Percentiles rank a stretch among this genome's conserved stretches.
Evolutionary conservation across 2,329 filamentous ascomycete species (phyloP).

Genomic region (Sporothrix phasma): DNA sequence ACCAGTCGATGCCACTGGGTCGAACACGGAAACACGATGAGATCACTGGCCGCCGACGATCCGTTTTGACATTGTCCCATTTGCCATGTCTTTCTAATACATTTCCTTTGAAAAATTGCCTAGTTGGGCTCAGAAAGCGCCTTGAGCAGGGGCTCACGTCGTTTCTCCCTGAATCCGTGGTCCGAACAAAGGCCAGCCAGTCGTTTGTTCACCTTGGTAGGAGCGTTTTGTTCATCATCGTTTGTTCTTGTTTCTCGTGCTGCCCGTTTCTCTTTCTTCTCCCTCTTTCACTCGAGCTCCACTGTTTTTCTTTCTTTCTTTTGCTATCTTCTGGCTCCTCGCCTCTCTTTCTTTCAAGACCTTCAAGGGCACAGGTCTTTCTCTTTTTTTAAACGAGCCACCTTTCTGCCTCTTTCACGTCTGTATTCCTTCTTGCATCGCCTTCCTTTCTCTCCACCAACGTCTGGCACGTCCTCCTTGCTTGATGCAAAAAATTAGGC

Average conservation of each 20-base stretch:
- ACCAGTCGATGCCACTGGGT: not conserved
- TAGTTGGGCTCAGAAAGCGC: not conserved
- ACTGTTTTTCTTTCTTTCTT: not conserved
- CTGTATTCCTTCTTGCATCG: not conserved
- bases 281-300: not conserved
- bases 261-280: not conserved
- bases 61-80: not conserved
- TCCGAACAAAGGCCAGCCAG: slow-evolving; percentile 8
- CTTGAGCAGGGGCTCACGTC: slow-evolving; percentile 5
- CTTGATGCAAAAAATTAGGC: slow-evolving; percentile 3
- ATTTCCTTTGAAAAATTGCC: not conserved
- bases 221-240: not conserved
- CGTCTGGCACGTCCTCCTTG: not conserved
- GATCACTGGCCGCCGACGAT: slow-evolving; percentile 5
- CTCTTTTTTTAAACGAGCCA: not conserved
- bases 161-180: not conserved
- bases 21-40: slow-evolving; percentile 9
- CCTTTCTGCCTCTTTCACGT: not conserved
- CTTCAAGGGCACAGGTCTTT: not conserved
- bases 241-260: slow-evolving; percentile 5
- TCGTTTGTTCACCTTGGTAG: slow-evolving; percentile 6
- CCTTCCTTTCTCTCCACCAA: not conserved
- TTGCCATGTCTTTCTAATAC: not conserved
- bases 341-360: not conserved
- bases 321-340: not conserved